Percentiles rank a stretch among this genome's conserved stretches.
Conservation (phyloP, 345 rosid genomes). For the Limnanthes douglasii region DNA sequence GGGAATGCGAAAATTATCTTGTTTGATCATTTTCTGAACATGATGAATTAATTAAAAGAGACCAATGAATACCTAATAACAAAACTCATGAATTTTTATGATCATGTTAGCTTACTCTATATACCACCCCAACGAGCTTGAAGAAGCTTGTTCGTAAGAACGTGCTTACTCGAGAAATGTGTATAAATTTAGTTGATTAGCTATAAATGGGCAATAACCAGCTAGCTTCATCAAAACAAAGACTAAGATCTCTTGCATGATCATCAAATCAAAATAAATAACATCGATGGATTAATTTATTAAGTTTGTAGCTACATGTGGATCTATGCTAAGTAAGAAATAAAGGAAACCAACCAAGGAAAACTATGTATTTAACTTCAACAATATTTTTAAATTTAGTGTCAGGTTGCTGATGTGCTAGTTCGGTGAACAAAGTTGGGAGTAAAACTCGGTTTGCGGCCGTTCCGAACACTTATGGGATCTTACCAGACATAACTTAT, state of each 20-base stretch:
- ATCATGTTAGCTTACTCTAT: slow-evolving; percentile 43
- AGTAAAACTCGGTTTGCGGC: too few species aligned
- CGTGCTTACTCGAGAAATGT: slow-evolving; percentile 98
- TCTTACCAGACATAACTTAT: too few species aligned
- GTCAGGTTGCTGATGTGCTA: too few species aligned
- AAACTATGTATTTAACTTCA: too few species aligned
- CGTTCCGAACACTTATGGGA: too few species aligned
- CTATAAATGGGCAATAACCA: slow-evolving; percentile 84
- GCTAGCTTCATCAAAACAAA: slow-evolving; percentile 92
- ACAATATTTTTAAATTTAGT: too few species aligned
- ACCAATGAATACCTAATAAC: background rate
- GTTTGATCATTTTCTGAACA: slow-evolving; percentile 89
- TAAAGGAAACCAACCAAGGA: too few species aligned
- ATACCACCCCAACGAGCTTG: slow-evolving; percentile 80
- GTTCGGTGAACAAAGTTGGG: too few species aligned
- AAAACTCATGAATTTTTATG: background rate
- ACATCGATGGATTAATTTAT: too few species aligned
- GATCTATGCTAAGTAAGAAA: too few species aligned
- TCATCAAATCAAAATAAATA: slow-evolving; percentile 15
- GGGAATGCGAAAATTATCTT: slow-evolving; percentile 79
- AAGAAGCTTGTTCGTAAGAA: slow-evolving; percentile 87
- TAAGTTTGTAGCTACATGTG: too few species aligned
- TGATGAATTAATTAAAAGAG: slow-evolving; percentile 10
- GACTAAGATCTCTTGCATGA: slow-evolving; percentile 86
- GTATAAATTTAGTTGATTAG: slow-evolving; percentile 86